Evolutionary conservation across 305 asterid species (phyloP).

Genomic region (Solanum hybrid): DNA sequence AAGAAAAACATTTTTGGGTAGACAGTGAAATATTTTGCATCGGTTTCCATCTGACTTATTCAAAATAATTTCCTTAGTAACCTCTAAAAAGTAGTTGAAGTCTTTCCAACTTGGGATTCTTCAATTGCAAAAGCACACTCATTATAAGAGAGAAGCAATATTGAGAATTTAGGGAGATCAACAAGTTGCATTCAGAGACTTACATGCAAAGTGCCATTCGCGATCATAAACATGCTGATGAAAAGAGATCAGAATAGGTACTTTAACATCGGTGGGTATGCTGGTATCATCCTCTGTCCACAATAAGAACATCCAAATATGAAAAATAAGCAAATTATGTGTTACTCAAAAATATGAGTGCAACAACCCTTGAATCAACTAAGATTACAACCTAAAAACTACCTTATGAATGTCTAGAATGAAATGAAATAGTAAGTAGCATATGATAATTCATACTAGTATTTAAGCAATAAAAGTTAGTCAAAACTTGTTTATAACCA

Average conservation of each 20-base stretch:
- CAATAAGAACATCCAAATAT: constrained; percentile 8
- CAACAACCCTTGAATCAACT: neutral
- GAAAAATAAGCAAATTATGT: neutral
- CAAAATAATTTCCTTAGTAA: neutral
- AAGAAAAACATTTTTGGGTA: neutral
- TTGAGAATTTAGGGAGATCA: neutral
- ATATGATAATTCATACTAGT: neutral
- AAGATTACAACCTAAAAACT: neutral
- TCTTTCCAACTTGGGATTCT: neutral
- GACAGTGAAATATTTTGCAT: neutral
- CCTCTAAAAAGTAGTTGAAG: neutral
- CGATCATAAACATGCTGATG: constrained; percentile 68
- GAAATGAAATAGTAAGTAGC: neutral
- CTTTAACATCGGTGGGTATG: constrained; percentile 68
- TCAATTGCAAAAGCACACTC: neutral
- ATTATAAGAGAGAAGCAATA: neutral
- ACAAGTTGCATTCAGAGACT: constrained; percentile 22
- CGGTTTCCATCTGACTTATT: neutral
- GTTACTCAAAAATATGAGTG: neutral
- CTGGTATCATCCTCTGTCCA: constrained; percentile 92
- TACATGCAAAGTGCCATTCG: constrained; percentile 81
- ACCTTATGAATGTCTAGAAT: neutral
- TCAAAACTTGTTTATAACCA: neutral
- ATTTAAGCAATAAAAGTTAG: neutral
- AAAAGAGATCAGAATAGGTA: constrained; percentile 73